A percentile compares a stretch with the other conserved stretches of the same genome.
phyloP scores from a whole-genome alignment of 768 basidiomycete genomes.

The Suillus cothurnatus region DNA sequence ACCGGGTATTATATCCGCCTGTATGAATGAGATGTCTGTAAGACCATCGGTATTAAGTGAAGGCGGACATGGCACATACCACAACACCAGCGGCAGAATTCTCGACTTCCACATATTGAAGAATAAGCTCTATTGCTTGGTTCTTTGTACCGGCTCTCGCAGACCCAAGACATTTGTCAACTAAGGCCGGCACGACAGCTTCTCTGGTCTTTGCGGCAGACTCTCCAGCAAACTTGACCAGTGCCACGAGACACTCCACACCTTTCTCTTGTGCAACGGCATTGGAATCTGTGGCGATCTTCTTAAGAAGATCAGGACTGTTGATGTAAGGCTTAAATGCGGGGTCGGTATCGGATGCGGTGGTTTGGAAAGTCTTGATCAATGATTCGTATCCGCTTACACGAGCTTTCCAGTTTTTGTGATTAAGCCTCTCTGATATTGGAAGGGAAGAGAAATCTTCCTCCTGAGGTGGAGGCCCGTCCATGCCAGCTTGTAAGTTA shows the following conservation, averaged over 20 bases:
- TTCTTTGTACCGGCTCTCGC: slow-evolving; percentile 87
- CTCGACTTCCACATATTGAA: slow-evolving; percentile 94
- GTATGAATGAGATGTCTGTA: slow-evolving; percentile 29
- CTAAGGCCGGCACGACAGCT: slow-evolving; percentile 83
- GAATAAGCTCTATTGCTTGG: slow-evolving; percentile 80
- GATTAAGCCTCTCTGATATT: slow-evolving; percentile 77
- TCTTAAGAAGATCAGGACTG: slow-evolving; percentile 79
- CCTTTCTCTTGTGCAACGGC: slow-evolving; percentile 99
- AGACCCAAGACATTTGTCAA: slow-evolving; percentile 96
- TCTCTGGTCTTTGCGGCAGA: slow-evolving; percentile 79
- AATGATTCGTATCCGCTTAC: slow-evolving; percentile 90
- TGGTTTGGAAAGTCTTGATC: slow-evolving; percentile 83
- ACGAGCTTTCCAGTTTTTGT: slow-evolving; percentile 99
- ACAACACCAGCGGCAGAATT: slow-evolving; percentile 85
- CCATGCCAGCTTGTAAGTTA: slow-evolving; percentile 53
- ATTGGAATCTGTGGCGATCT: slow-evolving; percentile 87
- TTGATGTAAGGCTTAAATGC: slow-evolving; percentile 89
- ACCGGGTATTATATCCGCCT: slow-evolving; percentile 84
- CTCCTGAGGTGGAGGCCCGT: slow-evolving; percentile 89
- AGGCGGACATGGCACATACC: slow-evolving; percentile 58
- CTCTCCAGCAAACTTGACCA: slow-evolving; percentile 93
- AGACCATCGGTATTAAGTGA: slow-evolving; percentile 22
- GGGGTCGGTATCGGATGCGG: slow-evolving; percentile 91
- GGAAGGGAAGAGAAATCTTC: slow-evolving; percentile 88
- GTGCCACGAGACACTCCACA: slow-evolving; percentile 81